Evolutionary conservation across 2,329 filamentous ascomycete genomes (phyloP).

Genomic region (Diplodia mutila): DNA sequence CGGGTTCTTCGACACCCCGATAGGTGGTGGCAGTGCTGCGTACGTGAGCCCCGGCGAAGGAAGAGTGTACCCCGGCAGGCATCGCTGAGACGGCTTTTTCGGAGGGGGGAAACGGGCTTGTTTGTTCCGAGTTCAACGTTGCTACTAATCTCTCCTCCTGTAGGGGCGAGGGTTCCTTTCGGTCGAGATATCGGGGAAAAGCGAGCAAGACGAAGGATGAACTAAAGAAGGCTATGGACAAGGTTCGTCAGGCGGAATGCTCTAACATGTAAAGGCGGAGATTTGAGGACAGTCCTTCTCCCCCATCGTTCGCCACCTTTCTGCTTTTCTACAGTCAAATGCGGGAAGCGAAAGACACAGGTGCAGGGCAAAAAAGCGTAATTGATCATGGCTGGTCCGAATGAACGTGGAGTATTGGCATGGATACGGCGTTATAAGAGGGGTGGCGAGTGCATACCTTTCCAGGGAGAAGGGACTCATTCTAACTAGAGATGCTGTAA

Average conservation of each 20-base stretch:
- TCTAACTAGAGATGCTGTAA: neutral
- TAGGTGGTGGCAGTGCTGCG: neutral
- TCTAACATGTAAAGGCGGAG: neutral
- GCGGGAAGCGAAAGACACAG: neutral
- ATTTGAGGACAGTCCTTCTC: neutral
- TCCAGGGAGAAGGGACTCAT: neutral
- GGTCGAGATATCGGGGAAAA: neutral
- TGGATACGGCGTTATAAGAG: neutral
- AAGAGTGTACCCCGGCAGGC: neutral
- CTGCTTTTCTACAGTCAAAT: neutral
- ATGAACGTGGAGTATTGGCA: neutral
- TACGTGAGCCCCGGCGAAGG: slow-evolving; percentile 21
- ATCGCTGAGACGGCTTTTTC: neutral
- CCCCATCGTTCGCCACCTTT: neutral
- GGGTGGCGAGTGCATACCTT: neutral
- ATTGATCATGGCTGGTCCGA: neutral
- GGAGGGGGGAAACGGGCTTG: neutral
- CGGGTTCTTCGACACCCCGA: slow-evolving; percentile 10
- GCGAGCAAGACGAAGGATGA: neutral
- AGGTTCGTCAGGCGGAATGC: neutral
- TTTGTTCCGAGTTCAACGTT: neutral
- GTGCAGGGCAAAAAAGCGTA: neutral
- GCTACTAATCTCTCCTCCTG: neutral
- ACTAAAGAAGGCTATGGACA: neutral
- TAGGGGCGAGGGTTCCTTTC: neutral